Base-by-base conservation (phyloP, 805 yeast species). In the Candida manassasensis region DNA sequence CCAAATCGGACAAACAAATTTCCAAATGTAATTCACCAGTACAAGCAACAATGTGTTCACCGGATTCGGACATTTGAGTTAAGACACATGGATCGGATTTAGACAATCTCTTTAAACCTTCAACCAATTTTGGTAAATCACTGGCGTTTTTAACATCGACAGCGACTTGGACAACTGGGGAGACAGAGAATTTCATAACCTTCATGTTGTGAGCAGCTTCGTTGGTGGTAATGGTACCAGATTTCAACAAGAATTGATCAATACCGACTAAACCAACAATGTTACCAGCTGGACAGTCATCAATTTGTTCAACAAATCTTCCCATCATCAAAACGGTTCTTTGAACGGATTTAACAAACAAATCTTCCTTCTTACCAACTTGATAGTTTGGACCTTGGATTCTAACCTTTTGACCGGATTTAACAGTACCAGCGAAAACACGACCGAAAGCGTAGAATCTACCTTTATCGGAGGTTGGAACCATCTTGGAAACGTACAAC, bases 361-460 rank as follows among this genome's bases (percentile, higher is more conserved):
- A 78, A 65, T 90, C 98, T 42, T 87, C 95, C 83, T 93, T 90
- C 81, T 81, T 85, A 71, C 98, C 98, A 70, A 95, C 96, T 60
- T 79, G 79, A 77, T 88, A 90, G 95, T 90, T 90, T 70, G 97
- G 97, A 76, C 98, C 98, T 80, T 90, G 98, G 66, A 90, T 90
- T 79, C 98, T 86, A 65, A 90, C 96, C 86, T 90, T 90, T 81
- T 83, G 87, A 75, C 98, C 98, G 60, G 96, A 86, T 71, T 75
- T 85, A 63, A 93, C 97, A 63, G 97, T 90, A 88, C 98, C 98
- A 58, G 97, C 85, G 79, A 90, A 90, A 69, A 90, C 97, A 81
- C 98, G 93, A 75, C 98, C 98, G 78, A 90, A 93, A 66, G 98
- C 98, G 84, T 88, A 90, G 95, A 90, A 90, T 79, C 98, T 88